Conservation (phyloP, 1,139 yeast species). For the Kodamaea alishanica region DNA sequence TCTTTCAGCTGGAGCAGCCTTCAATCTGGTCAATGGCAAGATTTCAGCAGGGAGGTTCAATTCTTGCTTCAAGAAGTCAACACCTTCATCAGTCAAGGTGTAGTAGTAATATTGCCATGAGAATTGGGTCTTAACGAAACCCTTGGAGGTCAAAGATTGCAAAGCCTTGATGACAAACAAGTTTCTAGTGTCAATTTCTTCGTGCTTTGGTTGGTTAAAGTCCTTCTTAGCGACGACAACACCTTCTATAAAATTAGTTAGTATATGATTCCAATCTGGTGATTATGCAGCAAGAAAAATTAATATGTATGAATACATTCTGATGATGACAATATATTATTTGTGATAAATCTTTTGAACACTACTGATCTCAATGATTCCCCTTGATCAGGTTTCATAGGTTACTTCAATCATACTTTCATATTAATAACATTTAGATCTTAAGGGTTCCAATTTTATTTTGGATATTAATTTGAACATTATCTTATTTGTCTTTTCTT, state of each 20-base stretch:
- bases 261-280: conserved; percentile 15
- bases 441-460: no score
- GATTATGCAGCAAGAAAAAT: no score
- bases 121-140: conserved; percentile 99
- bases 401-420: no score
- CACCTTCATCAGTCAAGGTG: conserved; percentile 99
- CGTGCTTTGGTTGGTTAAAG: conserved; percentile 96
- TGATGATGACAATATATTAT: background rate
- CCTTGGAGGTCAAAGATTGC: conserved; percentile 98
- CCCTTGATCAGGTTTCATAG: no score
- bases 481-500: no score
- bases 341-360: no score
- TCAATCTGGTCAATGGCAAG: conserved; percentile 98
- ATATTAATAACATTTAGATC: no score
- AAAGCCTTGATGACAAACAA: conserved; percentile 98
- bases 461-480: no score
- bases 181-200: conserved; percentile 96
- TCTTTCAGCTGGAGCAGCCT: conserved; percentile 87
- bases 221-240: conserved; percentile 99
- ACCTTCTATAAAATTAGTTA: conserved; percentile 67
- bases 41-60: conserved; percentile 98
- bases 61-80: conserved; percentile 96
- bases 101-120: conserved; percentile 99
- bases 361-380: no score
- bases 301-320: no score